These are phyloP conservation scores for Cenchrus purpureus DNA, from an alignment of 176 grass and related monocot genomes.

Conservation along the genomic window DNA sequence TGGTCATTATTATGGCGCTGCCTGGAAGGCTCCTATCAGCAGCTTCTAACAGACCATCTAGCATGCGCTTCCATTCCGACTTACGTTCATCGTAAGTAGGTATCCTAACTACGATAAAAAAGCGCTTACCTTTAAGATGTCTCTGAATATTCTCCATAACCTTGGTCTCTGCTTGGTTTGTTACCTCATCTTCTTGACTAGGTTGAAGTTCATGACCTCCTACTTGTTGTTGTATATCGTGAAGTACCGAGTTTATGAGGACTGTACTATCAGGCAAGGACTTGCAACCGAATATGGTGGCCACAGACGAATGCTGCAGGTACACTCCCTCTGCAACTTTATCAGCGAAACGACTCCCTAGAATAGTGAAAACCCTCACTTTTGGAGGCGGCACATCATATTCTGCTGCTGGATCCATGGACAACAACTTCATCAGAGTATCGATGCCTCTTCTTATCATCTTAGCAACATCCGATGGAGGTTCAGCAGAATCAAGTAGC, in stretches of 20 bases:
- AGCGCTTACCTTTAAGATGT: neutral
- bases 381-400: neutral
- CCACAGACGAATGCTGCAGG: neutral
- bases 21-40: too few species aligned
- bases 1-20: too few species aligned
- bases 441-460: neutral
- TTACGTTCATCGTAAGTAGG: neutral
- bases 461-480: neutral
- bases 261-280: too few species aligned
- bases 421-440: neutral
- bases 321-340: neutral
- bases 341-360: too few species aligned
- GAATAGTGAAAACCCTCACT: neutral
- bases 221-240: neutral
- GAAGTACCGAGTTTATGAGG: rapidly evolving
- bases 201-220: neutral
- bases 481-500: neutral
- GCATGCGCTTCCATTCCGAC: neutral
- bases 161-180: too few species aligned
- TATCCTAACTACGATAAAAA: neutral
- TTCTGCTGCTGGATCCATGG: neutral
- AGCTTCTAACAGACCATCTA: too few species aligned
- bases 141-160: neutral
- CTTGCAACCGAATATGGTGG: neutral
- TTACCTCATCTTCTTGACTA: too few species aligned